Percentiles rank a stretch among this genome's conserved stretches.
phyloP scores from a whole-genome alignment of 2,329 filamentous ascomycete genomes.

The Exophiala bonariae region DNA sequence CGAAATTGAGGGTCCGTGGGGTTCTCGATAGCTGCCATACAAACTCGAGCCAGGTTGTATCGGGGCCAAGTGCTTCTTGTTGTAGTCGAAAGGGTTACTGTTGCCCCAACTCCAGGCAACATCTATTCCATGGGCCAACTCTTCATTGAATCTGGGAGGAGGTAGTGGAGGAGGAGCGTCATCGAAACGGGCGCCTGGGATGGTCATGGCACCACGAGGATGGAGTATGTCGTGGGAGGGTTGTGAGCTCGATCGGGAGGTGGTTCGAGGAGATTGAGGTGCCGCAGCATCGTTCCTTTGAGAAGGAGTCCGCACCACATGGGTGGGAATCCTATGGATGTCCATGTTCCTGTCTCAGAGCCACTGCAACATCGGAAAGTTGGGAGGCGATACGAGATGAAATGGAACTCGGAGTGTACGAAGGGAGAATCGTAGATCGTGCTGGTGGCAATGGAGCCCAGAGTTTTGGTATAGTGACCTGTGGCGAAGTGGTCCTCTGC shows the following conservation, averaged over 20 bases:
- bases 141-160: slow-evolving; percentile 60
- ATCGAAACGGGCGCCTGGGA: slow-evolving; percentile 55
- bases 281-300: slow-evolving; percentile 15
- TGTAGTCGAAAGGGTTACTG: slow-evolving; percentile 45
- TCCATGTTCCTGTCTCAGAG: slow-evolving; percentile 21
- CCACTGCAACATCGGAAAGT: slow-evolving; percentile 23
- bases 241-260: slow-evolving; percentile 38
- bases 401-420: background rate
- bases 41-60: slow-evolving; percentile 53
- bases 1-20: slow-evolving; percentile 28
- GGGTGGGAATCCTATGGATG: slow-evolving; percentile 16
- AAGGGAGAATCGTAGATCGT: background rate
- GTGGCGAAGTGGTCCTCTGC: too few species aligned
- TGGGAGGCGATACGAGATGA: slow-evolving; percentile 5
- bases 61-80: slow-evolving; percentile 36
- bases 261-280: slow-evolving; percentile 30
- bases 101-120: slow-evolving; percentile 65
- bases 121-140: slow-evolving; percentile 59
- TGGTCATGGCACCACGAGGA: slow-evolving; percentile 60
- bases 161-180: slow-evolving; percentile 63
- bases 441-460: background rate
- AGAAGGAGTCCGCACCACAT: slow-evolving; percentile 16
- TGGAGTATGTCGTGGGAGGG: slow-evolving; percentile 41
- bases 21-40: slow-evolving; percentile 43
- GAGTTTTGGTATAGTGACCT: too few species aligned